Evolutionary conservation across 73 alveolate species (phyloP), one percentile per base, ranked within the genome.

Genomic region (Paraurostyla sp.): DNA sequence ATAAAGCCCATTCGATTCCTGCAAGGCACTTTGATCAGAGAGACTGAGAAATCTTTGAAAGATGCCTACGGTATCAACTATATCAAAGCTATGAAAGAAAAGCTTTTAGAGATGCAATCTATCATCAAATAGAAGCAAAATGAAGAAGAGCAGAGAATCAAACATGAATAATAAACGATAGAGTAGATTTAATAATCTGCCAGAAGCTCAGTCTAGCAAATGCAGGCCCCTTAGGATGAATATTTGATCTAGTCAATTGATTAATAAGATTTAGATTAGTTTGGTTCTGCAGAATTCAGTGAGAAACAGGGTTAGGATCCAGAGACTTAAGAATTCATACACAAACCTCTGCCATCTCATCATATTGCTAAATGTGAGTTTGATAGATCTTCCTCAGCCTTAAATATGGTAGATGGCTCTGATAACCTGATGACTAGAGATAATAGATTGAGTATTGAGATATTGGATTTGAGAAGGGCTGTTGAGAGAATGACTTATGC

Each of bases 31-130:
- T 25, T 78, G 18, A 27, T 78, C 30, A 78, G 35, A 41, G 89
- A 78, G 52, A 54, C 89, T 32, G 89, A 78, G 30, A 54, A 50
- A 25, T 78, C 89, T 35, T 40, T 78, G 16, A 50, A 45, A 78
- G 89, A 54, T 36, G 20, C 63, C 63, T 78, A 51, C 52, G 89
- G 80, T 3, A 46, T 22, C 32, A 36, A n/a, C 3, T 78, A 36
- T 35, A 51, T 3, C n/a, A 54, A 78, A 33, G 22, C 4, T 35
- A 16, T 54, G 58, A 52, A 51, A 54, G 69, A 20, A 59, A 35
- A 78, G 51, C 33, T 78, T 7, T 22, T 42, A 52, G 59, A 33
- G 42, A 3, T 51, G 9, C 33, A 78, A 3, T 13, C 13, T n/a
- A 2, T 38, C 41, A 2, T 6, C 60, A 58, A 65, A 18, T 0